phyloP scores from a whole-genome alignment of 2,329 filamentous ascomycete species.

The Pleurostoma richardsiae region DNA sequence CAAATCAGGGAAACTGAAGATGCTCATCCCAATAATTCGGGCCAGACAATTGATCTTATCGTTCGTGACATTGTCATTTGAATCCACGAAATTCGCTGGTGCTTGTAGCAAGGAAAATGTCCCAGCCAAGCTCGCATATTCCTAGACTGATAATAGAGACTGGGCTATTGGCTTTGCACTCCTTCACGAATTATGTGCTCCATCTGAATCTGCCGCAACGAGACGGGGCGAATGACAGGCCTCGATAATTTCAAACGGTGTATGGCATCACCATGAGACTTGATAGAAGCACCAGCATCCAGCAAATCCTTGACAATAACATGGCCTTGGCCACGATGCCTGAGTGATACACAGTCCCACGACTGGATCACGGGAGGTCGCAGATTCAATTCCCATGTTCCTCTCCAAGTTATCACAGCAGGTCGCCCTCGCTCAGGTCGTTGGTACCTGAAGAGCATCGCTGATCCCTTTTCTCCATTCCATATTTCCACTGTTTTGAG shows the following conservation, averaged over 20 bases:
- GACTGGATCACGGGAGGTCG: constrained; percentile 13
- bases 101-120: too few relatives aligned
- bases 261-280: constrained; percentile 24
- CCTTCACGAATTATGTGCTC: constrained; percentile 18
- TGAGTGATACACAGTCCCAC: constrained; percentile 20
- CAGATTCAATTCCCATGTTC: constrained; percentile 20
- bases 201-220: constrained; percentile 24
- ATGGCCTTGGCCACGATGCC: constrained; percentile 11
- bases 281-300: constrained; percentile 15
- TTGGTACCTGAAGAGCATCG: constrained; percentile 23
- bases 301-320: constrained; percentile 13
- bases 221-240: constrained; percentile 23
- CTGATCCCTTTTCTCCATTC: constrained; percentile 24
- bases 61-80: too few relatives aligned
- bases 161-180: neutral
- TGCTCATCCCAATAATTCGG: too few relatives aligned
- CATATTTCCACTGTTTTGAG: constrained; percentile 27
- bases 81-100: too few relatives aligned
- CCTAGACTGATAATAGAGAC: too few relatives aligned
- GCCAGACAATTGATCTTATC: too few relatives aligned
- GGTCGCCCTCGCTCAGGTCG: constrained; percentile 1
- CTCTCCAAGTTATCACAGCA: constrained; percentile 19
- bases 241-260: constrained; percentile 18
- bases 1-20: too few relatives aligned
- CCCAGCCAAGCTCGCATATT: too few relatives aligned